Evolutionary conservation across 169 alveolate species (phyloP), one percentile per base, ranked within the genome.

Genomic region (Cyclospora cayetanensis): DNA sequence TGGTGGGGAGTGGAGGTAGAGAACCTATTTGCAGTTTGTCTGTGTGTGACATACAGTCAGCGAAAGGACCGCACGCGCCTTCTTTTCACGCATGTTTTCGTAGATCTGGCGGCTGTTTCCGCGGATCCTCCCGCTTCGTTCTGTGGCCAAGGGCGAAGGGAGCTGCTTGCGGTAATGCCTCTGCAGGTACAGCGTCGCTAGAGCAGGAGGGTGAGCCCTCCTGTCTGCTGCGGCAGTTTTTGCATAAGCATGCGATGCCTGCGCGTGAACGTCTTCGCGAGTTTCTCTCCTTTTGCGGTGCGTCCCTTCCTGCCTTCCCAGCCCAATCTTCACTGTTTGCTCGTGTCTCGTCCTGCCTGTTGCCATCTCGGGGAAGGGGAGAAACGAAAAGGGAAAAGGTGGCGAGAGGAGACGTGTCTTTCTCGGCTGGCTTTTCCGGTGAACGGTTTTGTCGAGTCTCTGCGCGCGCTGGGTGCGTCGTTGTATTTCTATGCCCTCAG

Each of bases 271-370:
- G 83, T 37, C 52, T 70, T 27, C 50, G 83, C 55, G 83, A 31
- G 31, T 70, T 70, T 37, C 55, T 70, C 29, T 7, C 83, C 52
- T 70, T 70, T 70, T 70, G 83, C n/a, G 83, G 83, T 70, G 4
- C 34, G 83, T 70, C 53, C 31, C 29, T 27, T 31, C 20, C 0
- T 22, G 20, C 11, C 25, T 46, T 46, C 60, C 20, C 60, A 1
- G 20, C 25, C 11, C 60, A 46, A 34, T 35, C 29, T 25, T 37
- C 29, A 29, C 5, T 70, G 50, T 27, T 35, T 70, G 31, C n/a
- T 0, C 35, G 7, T 65, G 60, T 46, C 60, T 15, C 60, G n/a
- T 46, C 60, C 60, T 46, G 7, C 60, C 60, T 11, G n/a, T 46
- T 15, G 60, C 60, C 15, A 15, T 15, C 60, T 46, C 60, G 15